Conservation (phyloP, 148 eudicot species). For the Persicaria tinctoria region DNA sequence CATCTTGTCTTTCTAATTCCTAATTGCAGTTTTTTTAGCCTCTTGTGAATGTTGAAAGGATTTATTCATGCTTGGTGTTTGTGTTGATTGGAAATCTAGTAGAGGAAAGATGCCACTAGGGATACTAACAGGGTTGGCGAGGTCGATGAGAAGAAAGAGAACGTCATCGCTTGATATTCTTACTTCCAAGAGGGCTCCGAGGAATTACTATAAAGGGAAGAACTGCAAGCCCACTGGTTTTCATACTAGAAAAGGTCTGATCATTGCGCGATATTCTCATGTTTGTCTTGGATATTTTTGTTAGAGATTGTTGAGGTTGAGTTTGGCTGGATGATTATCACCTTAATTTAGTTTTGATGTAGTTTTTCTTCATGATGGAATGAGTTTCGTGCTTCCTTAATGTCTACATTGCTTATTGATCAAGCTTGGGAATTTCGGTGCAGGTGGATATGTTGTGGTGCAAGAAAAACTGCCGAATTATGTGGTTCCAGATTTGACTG, state of each 20-base stretch:
- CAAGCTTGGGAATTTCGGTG: slow-evolving; percentile 13
- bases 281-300: neutral
- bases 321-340: neutral
- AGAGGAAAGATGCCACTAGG: slow-evolving; percentile 51
- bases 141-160: slow-evolving; percentile 72
- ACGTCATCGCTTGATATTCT: slow-evolving; percentile 82
- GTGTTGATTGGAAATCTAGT: neutral
- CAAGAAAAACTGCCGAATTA: slow-evolving; percentile 64
- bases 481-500: slow-evolving; percentile 63
- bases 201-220: slow-evolving; percentile 91
- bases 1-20: too few species aligned
- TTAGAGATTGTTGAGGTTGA: neutral
- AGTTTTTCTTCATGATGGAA: neutral
- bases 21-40: too few species aligned
- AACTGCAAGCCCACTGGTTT: slow-evolving; percentile 97
- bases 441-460: slow-evolving; percentile 70
- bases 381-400: neutral
- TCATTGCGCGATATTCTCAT: neutral
- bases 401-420: neutral
- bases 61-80: too few species aligned
- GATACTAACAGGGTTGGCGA: slow-evolving; percentile 58
- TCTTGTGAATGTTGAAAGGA: too few species aligned
- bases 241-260: slow-evolving; percentile 87
- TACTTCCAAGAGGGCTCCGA: slow-evolving; percentile 64
- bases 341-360: too few species aligned